These are phyloP conservation scores for Solanum okadae DNA, from an alignment of 257 asterid species.

Conservation along the genomic window DNA sequence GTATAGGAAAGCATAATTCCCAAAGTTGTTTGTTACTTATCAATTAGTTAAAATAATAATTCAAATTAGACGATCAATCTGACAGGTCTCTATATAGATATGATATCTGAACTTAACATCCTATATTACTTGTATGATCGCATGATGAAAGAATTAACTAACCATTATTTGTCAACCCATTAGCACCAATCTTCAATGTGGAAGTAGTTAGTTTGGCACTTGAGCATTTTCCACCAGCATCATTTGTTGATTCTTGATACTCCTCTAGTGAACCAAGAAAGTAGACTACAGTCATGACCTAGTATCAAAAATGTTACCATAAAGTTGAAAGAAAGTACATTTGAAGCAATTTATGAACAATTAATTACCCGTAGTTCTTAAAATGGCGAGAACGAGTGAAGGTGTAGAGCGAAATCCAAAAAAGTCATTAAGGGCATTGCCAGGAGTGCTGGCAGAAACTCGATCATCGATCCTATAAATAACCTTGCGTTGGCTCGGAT, in stretches of 20 bases:
- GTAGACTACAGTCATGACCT: not conserved
- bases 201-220: not conserved
- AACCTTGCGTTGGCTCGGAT: constrained; percentile 10
- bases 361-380: constrained; percentile 2
- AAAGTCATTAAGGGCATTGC: constrained; percentile 12
- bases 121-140: too few species aligned
- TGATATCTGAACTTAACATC: too few species aligned
- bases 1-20: too few species aligned
- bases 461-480: constrained; percentile 9
- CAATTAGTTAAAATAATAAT: too few species aligned
- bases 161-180: constrained; percentile 23
- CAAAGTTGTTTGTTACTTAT: too few species aligned
- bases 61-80: too few species aligned
- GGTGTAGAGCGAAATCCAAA: constrained; percentile 8
- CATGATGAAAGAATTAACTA: not conserved
- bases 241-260: constrained; percentile 1
- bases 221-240: constrained; percentile 9
- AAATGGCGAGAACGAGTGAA: not conserved
- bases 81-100: too few species aligned
- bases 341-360: not conserved
- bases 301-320: not conserved
- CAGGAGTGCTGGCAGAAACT: not conserved
- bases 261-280: constrained; percentile 9
- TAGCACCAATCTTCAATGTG: not conserved
- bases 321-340: not conserved